These are phyloP conservation scores for Neonectria faginata DNA, from an alignment of 2,329 filamentous ascomycete genomes.

Conservation along the genomic window DNA sequence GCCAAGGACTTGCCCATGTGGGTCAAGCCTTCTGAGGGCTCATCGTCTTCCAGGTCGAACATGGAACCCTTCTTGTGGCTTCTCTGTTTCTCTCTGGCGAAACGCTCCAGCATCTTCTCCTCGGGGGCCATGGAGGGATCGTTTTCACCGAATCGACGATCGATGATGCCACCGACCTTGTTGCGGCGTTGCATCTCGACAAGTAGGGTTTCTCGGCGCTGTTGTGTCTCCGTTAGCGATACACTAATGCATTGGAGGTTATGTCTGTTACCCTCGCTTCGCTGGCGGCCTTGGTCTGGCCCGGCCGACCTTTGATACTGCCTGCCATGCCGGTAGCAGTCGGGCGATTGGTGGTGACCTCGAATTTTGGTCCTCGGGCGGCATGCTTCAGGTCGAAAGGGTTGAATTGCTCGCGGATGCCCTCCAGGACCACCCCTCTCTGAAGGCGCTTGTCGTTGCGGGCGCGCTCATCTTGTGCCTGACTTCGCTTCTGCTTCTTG, in stretches of 20 bases:
- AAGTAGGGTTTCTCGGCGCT: conserved; percentile 85
- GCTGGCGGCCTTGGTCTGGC: conserved; percentile 84
- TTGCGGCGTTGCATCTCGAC: conserved; percentile 89
- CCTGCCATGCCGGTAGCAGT: conserved; percentile 64
- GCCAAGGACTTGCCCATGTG: conserved; percentile 83
- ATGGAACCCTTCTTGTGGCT: conserved; percentile 80
- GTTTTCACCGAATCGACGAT: conserved; percentile 95
- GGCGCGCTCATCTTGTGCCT: conserved; percentile 73
- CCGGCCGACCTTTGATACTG: conserved; percentile 78
- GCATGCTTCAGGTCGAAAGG: conserved; percentile 94
- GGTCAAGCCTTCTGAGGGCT: conserved; percentile 76
- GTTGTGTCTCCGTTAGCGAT: conserved; percentile 31
- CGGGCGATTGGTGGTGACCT: conserved; percentile 77
- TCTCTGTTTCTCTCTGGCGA: conserved; percentile 86
- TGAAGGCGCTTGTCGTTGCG: conserved; percentile 79
- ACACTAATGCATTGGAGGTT: background rate
- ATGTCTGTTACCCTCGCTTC: conserved; percentile 78
- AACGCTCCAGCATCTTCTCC: conserved; percentile 90
- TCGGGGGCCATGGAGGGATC: conserved; percentile 94
- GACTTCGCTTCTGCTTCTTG: conserved; percentile 90
- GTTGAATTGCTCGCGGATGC: conserved; percentile 96
- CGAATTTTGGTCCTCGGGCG: conserved; percentile 83
- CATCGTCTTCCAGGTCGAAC: conserved; percentile 88
- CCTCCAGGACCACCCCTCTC: conserved; percentile 80
- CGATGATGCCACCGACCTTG: conserved; percentile 91